Percentiles rank a stretch among this genome's conserved stretches.
phyloP scores from a whole-genome alignment of 257 asterid species.

The Jacaranda mimosifolia region DNA sequence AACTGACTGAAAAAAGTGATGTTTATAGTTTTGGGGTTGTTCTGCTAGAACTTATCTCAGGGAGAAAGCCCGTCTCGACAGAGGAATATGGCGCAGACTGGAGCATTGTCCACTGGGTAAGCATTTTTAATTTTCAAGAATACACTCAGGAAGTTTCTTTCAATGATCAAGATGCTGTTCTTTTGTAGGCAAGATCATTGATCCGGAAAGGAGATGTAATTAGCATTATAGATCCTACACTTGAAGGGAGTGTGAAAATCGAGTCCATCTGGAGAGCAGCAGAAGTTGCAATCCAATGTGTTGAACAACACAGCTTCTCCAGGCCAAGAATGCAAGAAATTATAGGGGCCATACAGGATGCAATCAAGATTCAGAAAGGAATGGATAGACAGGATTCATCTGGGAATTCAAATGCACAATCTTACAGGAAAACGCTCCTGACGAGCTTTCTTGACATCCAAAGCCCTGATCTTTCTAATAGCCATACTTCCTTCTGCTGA shows the following conservation, averaged over 20 bases:
- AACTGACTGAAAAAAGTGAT: constrained; percentile 93
- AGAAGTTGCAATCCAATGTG: constrained; percentile 92
- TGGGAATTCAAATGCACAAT: constrained; percentile 72
- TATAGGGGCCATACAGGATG: constrained; percentile 82
- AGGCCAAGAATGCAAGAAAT: constrained; percentile 98
- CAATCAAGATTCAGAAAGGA: constrained; percentile 85
- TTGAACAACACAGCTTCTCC: constrained; percentile 74
- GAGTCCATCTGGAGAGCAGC: constrained; percentile 94
- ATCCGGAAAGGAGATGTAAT: constrained; percentile 88
- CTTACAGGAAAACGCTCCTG: constrained; percentile 84
- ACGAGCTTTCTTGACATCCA: constrained; percentile 91
- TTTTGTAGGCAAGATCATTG: constrained; percentile 82
- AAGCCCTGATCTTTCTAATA: constrained; percentile 85
- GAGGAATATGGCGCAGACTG: constrained; percentile 93
- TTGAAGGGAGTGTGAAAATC: constrained; percentile 71
- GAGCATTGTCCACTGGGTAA: constrained; percentile 99
- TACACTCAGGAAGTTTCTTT: too few species aligned
- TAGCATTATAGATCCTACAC: constrained; percentile 77
- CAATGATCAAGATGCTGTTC: not conserved
- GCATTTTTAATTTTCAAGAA: not conserved
- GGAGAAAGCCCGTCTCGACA: constrained; percentile 83
- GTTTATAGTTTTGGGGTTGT: constrained; percentile 96
- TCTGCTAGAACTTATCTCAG: constrained; percentile 89
- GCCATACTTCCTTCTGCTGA: constrained; percentile 85
- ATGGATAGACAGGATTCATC: constrained; percentile 64